Base-by-base conservation (phyloP, 78 protist genomes). In the Fonticula alba region DNA sequence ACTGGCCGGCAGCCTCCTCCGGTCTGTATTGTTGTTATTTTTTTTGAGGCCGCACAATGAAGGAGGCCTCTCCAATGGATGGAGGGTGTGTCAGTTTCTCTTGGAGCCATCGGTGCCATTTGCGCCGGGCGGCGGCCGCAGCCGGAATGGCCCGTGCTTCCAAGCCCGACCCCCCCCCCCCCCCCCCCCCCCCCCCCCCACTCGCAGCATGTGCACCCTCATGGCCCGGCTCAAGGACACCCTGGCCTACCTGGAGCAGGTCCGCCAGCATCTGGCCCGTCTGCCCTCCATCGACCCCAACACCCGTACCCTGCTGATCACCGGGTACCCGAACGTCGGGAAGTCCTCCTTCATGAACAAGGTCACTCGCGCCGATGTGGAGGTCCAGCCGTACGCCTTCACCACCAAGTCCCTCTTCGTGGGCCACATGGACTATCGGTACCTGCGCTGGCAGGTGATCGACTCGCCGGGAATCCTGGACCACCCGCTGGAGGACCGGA, bases 391-490 rank as follows among this genome's bases (percentile, higher is more conserved):
- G 36, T 93, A 92, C 73, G 95, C 99, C 17, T 97, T 97, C 85
- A 95, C 99, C 20, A 97, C 99, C 15, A 92, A 94, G 77, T 92
- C 99, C 46, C 79, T 97, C 49, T 93, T 80, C 40, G 95, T 95
- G 15, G 99, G 99, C 20, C 99, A 95, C 83, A 75, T 68, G 29
- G 97, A 95, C 73, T 94, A 73, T 84, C 63, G 80, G 51, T 81
- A 85, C 62, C 47, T 81, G 66, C 71, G 82, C 27, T 97, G 98
- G 98, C 99, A 97, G 79, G 94, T 87, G 20, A 87, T 96, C 75
- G 99, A 96, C 83, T 92, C 98, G 14, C 99, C 99, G n/a, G 99
- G 99, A 29, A 79, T 97, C 41, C 73, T 97, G 2, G 99, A 95
- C 68, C 95, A 89, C 49, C 91, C 94, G 38, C 85, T 97, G 29